Conservation (phyloP, 129 eudicot genomes). For the Artemisia tridentata region DNA sequence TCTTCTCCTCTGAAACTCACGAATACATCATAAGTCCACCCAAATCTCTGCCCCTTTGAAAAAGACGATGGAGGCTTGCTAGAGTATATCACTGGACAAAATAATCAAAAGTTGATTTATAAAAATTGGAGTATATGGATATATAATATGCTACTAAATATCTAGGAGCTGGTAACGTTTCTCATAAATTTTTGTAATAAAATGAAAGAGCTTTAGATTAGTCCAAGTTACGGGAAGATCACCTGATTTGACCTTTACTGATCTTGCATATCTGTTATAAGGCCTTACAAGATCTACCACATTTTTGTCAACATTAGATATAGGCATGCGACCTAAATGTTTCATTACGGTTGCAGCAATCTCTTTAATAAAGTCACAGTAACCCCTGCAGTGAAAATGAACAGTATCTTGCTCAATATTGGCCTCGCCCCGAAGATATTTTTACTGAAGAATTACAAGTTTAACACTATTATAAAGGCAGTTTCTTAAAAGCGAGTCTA, state of each 20-base stretch:
- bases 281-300: slow-evolving; percentile 8
- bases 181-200: too few relatives aligned
- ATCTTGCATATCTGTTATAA: slow-evolving; percentile 10
- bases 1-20: slow-evolving; percentile 15
- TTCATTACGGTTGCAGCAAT: slow-evolving; percentile 15
- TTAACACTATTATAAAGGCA: too few relatives aligned
- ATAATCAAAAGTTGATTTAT: too few relatives aligned
- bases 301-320: slow-evolving; percentile 6
- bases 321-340: slow-evolving; percentile 9
- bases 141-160: too few relatives aligned
- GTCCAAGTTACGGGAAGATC: too few relatives aligned
- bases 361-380: slow-evolving; percentile 1
- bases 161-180: too few relatives aligned
- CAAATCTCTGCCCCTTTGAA: slow-evolving; percentile 1
- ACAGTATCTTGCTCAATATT: slow-evolving; percentile 1
- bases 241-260: background rate
- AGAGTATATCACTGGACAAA: background rate
- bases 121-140: too few relatives aligned
- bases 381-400: slow-evolving; percentile 1
- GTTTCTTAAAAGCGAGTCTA: too few relatives aligned
- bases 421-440: too few relatives aligned
- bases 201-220: too few relatives aligned
- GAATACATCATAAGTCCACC: slow-evolving; percentile 21
- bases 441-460: too few relatives aligned
- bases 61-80: background rate